Conservation (phyloP, 768 basidiomycete genomes). For the Pisolithus marmoratus region DNA sequence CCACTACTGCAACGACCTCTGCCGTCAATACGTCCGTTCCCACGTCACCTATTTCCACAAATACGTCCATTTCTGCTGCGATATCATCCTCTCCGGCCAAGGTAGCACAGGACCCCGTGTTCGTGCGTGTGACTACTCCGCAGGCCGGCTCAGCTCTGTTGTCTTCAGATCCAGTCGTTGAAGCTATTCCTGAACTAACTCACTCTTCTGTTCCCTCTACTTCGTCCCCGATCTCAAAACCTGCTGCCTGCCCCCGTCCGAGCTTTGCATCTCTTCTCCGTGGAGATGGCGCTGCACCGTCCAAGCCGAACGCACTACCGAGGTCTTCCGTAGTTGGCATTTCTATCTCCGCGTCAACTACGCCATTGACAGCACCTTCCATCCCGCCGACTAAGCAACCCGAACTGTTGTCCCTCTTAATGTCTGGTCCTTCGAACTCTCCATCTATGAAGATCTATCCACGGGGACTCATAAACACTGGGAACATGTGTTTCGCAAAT, state of each 20-base stretch:
- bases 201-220: conserved; percentile 2
- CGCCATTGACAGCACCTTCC: conserved; percentile 14
- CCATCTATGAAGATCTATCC: conserved; percentile 42
- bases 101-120: conserved; percentile 6
- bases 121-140: conserved; percentile 9
- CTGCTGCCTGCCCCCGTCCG: conserved; percentile 40
- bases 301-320: conserved; percentile 49
- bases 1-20: conserved; percentile 46
- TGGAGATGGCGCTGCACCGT: conserved; percentile 33
- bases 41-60: conserved; percentile 54
- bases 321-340: conserved; percentile 69
- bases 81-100: conserved; percentile 16
- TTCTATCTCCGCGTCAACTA: conserved; percentile 54
- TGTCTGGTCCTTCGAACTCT: conserved; percentile 27
- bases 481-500: conserved; percentile 98
- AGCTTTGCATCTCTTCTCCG: conserved; percentile 75
- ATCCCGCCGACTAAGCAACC: conserved; percentile 36
- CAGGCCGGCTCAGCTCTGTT: conserved; percentile 6
- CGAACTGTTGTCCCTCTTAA: conserved; percentile 53
- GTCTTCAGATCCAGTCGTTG: conserved; percentile 1
- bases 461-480: conserved; percentile 86
- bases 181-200: not conserved
- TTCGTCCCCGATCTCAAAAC: conserved; percentile 21
- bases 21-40: conserved; percentile 42
- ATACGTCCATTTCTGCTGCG: conserved; percentile 48